Evolutionary conservation across 768 basidiomycete species (phyloP).

Genomic region (Tubosaeta sp.): DNA sequence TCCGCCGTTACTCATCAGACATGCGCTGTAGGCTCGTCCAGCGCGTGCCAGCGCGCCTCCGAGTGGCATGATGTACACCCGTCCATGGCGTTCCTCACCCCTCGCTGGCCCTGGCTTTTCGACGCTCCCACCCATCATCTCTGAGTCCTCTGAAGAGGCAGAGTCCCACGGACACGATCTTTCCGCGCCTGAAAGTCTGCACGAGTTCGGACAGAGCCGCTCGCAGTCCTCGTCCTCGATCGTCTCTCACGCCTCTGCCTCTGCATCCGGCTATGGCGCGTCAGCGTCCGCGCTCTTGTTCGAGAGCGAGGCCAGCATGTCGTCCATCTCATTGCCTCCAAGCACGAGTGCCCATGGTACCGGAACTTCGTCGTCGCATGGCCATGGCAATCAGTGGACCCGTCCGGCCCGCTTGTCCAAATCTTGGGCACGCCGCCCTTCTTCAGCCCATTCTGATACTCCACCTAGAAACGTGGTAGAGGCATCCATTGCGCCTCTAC

Average conservation of each 20-base stretch:
- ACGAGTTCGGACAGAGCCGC: neutral
- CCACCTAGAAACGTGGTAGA: constrained; percentile 3
- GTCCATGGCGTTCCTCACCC: constrained; percentile 29
- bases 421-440: constrained; percentile 4
- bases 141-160: constrained; percentile 19
- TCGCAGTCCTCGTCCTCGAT: constrained; percentile 16
- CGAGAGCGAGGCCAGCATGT: constrained; percentile 20
- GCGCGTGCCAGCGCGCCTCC: constrained; percentile 8
- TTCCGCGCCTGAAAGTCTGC: neutral
- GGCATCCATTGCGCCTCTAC: constrained; percentile 8
- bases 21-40: constrained; percentile 12
- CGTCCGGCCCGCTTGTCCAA: constrained; percentile 14
- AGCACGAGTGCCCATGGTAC: constrained; percentile 7
- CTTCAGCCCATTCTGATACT: constrained; percentile 4
- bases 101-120: constrained; percentile 26
- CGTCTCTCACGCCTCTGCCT: constrained; percentile 13
- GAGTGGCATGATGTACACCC: constrained; percentile 12
- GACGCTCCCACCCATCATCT: constrained; percentile 21
- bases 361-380: constrained; percentile 17
- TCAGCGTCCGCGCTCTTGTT: constrained; percentile 5
- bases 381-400: constrained; percentile 4
- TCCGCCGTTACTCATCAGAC: neutral
- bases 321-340: constrained; percentile 17
- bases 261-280: constrained; percentile 12
- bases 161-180: constrained; percentile 2